These are phyloP conservation scores for Xylaria acuta DNA, from an alignment of 495 filamentous ascomycete genomes.

Conservation along the genomic window DNA sequence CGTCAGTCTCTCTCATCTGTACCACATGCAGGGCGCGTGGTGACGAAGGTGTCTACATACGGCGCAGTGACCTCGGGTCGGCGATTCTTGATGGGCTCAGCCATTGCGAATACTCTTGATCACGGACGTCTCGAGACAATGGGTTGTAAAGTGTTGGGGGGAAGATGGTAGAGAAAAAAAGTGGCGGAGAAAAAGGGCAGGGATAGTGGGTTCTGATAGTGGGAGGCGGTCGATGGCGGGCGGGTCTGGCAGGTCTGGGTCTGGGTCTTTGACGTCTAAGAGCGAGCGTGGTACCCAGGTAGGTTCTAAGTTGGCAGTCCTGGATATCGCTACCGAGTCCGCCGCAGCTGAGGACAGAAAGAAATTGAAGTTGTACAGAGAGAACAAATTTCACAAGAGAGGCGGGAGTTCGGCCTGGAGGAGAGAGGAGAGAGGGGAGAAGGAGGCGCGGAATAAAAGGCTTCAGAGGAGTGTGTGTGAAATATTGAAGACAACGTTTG, in stretches of 20 bases:
- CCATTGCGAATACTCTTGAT: conserved; percentile 38
- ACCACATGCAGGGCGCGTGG: conserved; percentile 10
- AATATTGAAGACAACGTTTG: conserved; percentile 1
- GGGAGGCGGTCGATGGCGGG: conserved; percentile 28
- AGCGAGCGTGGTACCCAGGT: not conserved
- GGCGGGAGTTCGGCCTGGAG: not conserved
- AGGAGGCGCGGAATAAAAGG: not conserved
- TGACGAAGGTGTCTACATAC: conserved; percentile 33
- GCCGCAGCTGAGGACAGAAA: not conserved
- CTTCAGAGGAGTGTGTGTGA: not conserved
- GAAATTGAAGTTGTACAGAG: not conserved
- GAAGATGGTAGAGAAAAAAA: conserved; percentile 30
- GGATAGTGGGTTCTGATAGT: conserved; percentile 34
- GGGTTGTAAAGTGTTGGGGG: conserved; percentile 23
- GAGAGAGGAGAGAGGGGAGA: not conserved
- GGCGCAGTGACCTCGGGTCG: conserved; percentile 40
- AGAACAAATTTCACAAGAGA: not conserved
- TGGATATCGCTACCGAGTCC: not conserved
- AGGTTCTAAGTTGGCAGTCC: not conserved
- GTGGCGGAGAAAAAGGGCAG: conserved; percentile 34
- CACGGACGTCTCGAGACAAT: conserved; percentile 20
- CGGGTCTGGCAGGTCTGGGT: conserved; percentile 26
- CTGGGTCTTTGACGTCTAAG: conserved; percentile 17
- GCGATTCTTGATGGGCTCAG: conserved; percentile 45
- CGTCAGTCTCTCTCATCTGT: conserved; percentile 36